Base-by-base conservation (phyloP, 176 grass and related monocot species). In the Oryza officinalis region DNA sequence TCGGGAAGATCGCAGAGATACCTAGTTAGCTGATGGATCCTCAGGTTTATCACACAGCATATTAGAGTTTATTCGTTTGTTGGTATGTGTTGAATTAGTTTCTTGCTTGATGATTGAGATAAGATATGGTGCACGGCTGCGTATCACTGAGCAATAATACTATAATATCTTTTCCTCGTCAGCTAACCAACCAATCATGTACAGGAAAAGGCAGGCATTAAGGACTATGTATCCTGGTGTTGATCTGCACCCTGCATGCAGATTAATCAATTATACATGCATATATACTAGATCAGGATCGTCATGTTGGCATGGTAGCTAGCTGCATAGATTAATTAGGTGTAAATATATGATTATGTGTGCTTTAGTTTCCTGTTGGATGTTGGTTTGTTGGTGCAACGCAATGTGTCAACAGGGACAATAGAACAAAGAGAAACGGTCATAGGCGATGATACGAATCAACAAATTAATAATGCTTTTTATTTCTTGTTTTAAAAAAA, bases 181-280 rank as follows among this genome's bases (percentile, higher is more conserved):
- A 30, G 63, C 31, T 68, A 32, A 63, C 78, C 22, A 69, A 69
- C 10, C 20, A 31, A 74, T 72, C 74, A 12, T 74, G 69, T 20
- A 70, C 61, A 81, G 26, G 3, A 74, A 88, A 83, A 31, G 65
- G 6, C 46, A 27, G 68, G 41, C 80, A 67, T 35, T 18, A 83
- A 78, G 68, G 44, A 65, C 80, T 35, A 71, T 38, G 61, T 69
- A 26, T 69, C 45, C 31, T 77, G 32, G 67, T 69, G 14, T 77
- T 12, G 6, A 31, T 77, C 40, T 17, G 74, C 52, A 37, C 63
- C 50, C 60, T 40, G 57, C 52, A 57, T 28, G 57, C 6, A 61
- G 27, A 43, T 70, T 28, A 33, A 23, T 25, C 63, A 26, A 17
- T 31, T 52, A 14, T 35, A 35, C 33, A 35, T 35, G 33, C 17